A percentile compares a stretch with the other conserved stretches of the same genome.
Evolutionary conservation across 2,329 filamentous ascomycete species (phyloP).

Genomic region (Phialophora macrospora): DNA sequence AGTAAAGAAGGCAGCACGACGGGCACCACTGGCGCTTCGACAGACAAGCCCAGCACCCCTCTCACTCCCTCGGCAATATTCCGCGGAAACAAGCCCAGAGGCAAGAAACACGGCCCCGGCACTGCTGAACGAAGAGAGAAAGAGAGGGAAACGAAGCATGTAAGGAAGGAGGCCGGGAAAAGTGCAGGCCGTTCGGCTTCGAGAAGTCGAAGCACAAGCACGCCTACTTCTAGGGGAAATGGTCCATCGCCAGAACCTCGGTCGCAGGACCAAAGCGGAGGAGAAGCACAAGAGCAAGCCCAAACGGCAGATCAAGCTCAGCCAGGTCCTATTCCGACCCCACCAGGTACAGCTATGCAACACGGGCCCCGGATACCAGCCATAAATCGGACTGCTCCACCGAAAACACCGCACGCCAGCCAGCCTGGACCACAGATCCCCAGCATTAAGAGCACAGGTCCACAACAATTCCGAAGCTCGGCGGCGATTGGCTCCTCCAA

Average conservation of each 20-base stretch:
- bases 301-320: not conserved
- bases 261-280: not conserved
- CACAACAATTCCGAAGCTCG: not conserved
- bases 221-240: not conserved
- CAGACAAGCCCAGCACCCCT: slow-evolving; percentile 4
- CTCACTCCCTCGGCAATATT: slow-evolving; percentile 20
- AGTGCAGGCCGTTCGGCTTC: slow-evolving; percentile 14
- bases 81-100: slow-evolving; percentile 22
- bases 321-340: not conserved
- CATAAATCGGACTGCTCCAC: not conserved
- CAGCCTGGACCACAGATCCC: slow-evolving; percentile 3
- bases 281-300: slow-evolving; percentile 1
- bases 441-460: not conserved
- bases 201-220: slow-evolving; percentile 17
- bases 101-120: slow-evolving; percentile 1
- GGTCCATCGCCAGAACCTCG: not conserved
- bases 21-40: not conserved
- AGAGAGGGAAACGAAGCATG: slow-evolving; percentile 16
- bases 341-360: not conserved
- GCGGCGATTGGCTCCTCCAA: not conserved
- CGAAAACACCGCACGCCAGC: not conserved
- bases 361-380: slow-evolving; percentile 10
- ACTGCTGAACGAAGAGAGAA: slow-evolving; percentile 23
- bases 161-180: slow-evolving; percentile 5
- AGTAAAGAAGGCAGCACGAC: not conserved